Percentiles rank a stretch among this genome's conserved stretches.
phyloP scores from a whole-genome alignment of 352 stramenopile species.

The Achlya hypogyna region DNA sequence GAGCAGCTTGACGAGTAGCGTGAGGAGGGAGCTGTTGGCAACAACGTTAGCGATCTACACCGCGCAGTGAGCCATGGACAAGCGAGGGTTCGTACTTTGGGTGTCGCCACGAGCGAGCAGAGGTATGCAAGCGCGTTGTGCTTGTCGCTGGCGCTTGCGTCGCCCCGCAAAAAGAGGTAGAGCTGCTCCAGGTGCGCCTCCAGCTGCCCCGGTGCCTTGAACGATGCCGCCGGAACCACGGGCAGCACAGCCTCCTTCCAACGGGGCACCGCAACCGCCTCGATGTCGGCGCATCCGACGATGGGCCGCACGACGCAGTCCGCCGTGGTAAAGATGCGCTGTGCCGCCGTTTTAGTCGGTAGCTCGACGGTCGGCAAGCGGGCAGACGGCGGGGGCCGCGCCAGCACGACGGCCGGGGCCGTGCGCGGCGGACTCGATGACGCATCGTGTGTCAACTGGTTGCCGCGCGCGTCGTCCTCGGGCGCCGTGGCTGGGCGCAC shows the following conservation, averaged over 20 bases:
- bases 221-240: constrained; percentile 26
- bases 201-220: constrained; percentile 38
- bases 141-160: constrained; percentile 25
- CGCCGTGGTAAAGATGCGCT: constrained; percentile 44
- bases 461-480: neutral
- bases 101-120: constrained; percentile 37
- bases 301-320: constrained; percentile 59
- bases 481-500: neutral
- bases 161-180: constrained; percentile 55
- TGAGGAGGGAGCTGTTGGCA: constrained; percentile 71
- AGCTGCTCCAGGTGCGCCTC: constrained; percentile 68
- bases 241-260: constrained; percentile 27
- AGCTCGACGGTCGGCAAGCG: neutral
- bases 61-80: neutral
- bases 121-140: constrained; percentile 50
- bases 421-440: neutral
- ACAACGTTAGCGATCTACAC: constrained; percentile 64
- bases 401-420: neutral
- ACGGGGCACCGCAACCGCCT: constrained; percentile 26
- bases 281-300: constrained; percentile 41
- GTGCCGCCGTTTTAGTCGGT: neutral
- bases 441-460: neutral
- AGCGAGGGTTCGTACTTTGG: constrained; percentile 17
- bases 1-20: constrained; percentile 48
- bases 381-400: neutral